phyloP scores from a whole-genome alignment of 164 flowering plant species.

The Stephania japonica region DNA sequence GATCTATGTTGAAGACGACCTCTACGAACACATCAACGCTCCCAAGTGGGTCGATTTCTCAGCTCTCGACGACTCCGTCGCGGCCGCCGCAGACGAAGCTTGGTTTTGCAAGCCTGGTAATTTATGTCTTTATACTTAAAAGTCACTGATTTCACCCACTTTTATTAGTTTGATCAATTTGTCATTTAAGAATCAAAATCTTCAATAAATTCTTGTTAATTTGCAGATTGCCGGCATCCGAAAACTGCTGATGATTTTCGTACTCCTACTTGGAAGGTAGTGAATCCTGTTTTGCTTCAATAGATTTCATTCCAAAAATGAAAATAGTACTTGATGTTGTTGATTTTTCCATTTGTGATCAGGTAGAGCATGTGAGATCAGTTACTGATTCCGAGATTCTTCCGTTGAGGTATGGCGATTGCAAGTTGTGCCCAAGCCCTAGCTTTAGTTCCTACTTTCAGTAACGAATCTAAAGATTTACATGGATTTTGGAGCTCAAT shows the following conservation, averaged over 20 bases:
- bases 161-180: neutral
- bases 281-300: no score
- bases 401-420: conserved; percentile 37
- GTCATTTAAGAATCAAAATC: neutral
- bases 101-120: conserved; percentile 91
- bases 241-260: conserved; percentile 66
- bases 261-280: conserved; percentile 45
- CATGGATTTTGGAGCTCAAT: neutral
- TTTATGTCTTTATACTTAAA: neutral
- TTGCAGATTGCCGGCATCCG: conserved; percentile 84
- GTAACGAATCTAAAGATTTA: no score
- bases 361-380: conserved; percentile 25
- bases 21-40: conserved; percentile 76
- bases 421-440: conserved; percentile 32
- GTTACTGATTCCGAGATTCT: conserved; percentile 28
- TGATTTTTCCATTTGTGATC: neutral
- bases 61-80: conserved; percentile 34
- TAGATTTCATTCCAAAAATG: neutral
- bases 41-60: conserved; percentile 86
- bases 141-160: neutral
- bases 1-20: conserved; percentile 47
- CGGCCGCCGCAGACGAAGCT: conserved; percentile 52
- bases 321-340: neutral
- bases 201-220: neutral
- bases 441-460: neutral